Percentiles rank a stretch among this genome's conserved stretches.
Evolutionary conservation across 2,329 filamentous ascomycete genomes (phyloP).

Genomic region (Fusarium pseudoanthophilum): DNA sequence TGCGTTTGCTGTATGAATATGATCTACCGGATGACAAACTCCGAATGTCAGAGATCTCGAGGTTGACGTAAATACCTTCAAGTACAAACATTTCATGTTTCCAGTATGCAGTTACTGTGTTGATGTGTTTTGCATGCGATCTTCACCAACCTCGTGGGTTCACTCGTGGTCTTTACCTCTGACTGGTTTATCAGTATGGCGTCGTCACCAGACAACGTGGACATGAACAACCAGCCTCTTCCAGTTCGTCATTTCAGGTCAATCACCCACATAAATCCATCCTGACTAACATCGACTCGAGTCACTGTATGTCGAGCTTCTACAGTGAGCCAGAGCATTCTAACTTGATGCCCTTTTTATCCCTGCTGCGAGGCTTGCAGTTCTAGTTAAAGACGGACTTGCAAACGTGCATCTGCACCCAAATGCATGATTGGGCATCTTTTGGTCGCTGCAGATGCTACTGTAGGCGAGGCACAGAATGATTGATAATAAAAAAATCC

Average conservation of each 20-base stretch:
- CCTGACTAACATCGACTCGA: not conserved
- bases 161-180: constrained; percentile 16
- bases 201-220: constrained; percentile 38
- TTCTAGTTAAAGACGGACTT: constrained; percentile 22
- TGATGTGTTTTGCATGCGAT: constrained; percentile 21
- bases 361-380: constrained; percentile 30
- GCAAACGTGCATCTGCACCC: constrained; percentile 28
- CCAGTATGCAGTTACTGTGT: constrained; percentile 16
- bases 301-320: constrained; percentile 10
- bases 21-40: constrained; percentile 25
- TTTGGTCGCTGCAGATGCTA: constrained; percentile 13
- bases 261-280: constrained; percentile 5
- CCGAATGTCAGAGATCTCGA: not conserved
- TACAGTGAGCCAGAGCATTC: constrained; percentile 16
- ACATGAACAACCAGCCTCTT: constrained; percentile 33
- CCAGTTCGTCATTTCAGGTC: not conserved
- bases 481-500: constrained; percentile 16
- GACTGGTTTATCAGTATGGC: constrained; percentile 25
- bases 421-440: constrained; percentile 26
- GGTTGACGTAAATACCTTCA: not conserved
- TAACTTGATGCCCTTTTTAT: constrained; percentile 22
- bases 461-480: constrained; percentile 21
- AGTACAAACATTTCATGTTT: constrained; percentile 17
- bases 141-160: constrained; percentile 30
- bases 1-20: constrained; percentile 8